Percentiles rank a stretch among this genome's conserved stretches.
Evolutionary conservation across 495 filamentous ascomycete species (phyloP).

Genomic region (Amorphotheca resinae): DNA sequence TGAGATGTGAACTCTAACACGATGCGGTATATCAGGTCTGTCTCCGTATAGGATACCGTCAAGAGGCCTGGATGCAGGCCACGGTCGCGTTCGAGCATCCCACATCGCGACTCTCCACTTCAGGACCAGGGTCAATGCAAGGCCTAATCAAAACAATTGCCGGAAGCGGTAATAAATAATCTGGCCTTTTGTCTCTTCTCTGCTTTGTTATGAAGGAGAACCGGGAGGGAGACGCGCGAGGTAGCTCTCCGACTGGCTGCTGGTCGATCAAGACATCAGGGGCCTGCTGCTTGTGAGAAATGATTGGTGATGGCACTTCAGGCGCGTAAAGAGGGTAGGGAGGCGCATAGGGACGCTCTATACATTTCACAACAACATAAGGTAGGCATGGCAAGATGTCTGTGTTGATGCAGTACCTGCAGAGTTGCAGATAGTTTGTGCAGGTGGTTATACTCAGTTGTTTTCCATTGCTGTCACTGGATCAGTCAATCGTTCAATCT

Average conservation of each 20-base stretch:
- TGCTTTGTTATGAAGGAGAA: constrained; percentile 18
- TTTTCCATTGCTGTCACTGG: too few species aligned
- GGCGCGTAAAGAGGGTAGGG: constrained; percentile 17
- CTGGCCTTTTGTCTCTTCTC: constrained; percentile 3
- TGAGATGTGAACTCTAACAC: too few species aligned
- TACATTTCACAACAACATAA: constrained; percentile 15
- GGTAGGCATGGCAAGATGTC: too few species aligned
- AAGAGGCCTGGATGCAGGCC: background rate
- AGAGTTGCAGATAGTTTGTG: too few species aligned
- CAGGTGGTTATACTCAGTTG: too few species aligned
- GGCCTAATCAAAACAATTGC: constrained; percentile 21
- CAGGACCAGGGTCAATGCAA: constrained; percentile 6
- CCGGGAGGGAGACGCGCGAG: constrained; percentile 8
- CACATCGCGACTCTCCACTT: constrained; percentile 16
- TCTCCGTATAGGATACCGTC: too few species aligned
- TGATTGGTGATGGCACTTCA: constrained; percentile 5
- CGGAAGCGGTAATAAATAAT: constrained; percentile 15
- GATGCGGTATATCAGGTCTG: background rate
- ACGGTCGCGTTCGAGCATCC: constrained; percentile 19
- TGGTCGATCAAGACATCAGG: constrained; percentile 1
- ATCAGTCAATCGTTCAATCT: too few species aligned
- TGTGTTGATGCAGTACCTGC: too few species aligned
- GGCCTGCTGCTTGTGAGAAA: background rate
- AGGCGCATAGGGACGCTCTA: background rate
- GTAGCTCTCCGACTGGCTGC: constrained; percentile 8